Percentiles rank a stretch among this genome's conserved stretches.
phyloP scores from a whole-genome alignment of 1,284 basidiomycete species.

The Cryptococcus sp. region DNA sequence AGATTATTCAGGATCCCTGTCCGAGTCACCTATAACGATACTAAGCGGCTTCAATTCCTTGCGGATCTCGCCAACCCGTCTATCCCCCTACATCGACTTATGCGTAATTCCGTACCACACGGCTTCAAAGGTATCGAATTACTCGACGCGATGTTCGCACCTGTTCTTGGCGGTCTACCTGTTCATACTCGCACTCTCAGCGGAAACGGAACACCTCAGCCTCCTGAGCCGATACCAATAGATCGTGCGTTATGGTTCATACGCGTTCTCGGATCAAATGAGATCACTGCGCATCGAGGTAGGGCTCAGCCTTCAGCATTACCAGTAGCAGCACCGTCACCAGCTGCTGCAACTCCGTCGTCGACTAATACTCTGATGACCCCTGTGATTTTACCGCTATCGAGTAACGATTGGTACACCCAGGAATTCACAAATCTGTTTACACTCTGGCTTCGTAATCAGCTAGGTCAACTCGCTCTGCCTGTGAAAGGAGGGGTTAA shows the following conservation, averaged over 20 bases:
- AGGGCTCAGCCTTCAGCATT: slow-evolving; percentile 25
- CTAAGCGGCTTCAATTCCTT: slow-evolving; percentile 83
- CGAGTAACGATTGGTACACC: slow-evolving; percentile 75
- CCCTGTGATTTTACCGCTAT: slow-evolving; percentile 46
- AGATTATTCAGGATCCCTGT: slow-evolving; percentile 78
- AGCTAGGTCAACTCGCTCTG: slow-evolving; percentile 74
- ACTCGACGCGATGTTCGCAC: slow-evolving; percentile 72
- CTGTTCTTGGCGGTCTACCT: slow-evolving; percentile 5
- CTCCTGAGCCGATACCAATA: slow-evolving; percentile 69
- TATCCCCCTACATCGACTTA: slow-evolving; percentile 81
- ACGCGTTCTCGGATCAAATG: slow-evolving; percentile 88
- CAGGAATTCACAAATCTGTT: slow-evolving; percentile 84
- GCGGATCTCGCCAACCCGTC: slow-evolving; percentile 82
- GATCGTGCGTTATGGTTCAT: slow-evolving; percentile 92
- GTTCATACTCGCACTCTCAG: slow-evolving; percentile 9
- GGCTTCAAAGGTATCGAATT: slow-evolving; percentile 88
- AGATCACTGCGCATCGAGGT: slow-evolving; percentile 69
- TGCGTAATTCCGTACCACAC: slow-evolving; percentile 80
- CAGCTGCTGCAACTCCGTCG: slow-evolving; percentile 32
- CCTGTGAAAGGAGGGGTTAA: slow-evolving; percentile 75
- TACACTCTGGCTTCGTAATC: slow-evolving; percentile 83
- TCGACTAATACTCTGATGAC: slow-evolving; percentile 40
- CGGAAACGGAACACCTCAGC: slow-evolving; percentile 5
- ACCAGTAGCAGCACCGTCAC: slow-evolving; percentile 25
- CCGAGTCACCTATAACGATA: slow-evolving; percentile 83